Percentiles rank a stretch among this genome's conserved stretches.
These are phyloP conservation scores for Rhododendron henanense DNA, from an alignment of 148 eudicot species.

Conservation along the genomic window DNA sequence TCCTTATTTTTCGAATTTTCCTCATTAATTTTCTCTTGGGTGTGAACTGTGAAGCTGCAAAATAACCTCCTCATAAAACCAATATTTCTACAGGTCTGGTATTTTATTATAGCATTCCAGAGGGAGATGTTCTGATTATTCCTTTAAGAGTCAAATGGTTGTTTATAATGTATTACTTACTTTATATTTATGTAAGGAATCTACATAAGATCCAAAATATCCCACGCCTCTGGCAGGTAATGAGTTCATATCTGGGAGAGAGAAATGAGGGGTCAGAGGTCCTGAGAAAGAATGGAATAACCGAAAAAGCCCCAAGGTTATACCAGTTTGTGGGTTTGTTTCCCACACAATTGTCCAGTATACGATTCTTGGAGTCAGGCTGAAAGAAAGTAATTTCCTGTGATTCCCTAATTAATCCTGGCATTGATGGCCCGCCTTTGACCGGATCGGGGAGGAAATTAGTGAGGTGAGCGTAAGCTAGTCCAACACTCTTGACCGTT, in stretches of 20 bases:
- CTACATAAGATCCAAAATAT: conserved; percentile 4
- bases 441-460: too few relatives aligned
- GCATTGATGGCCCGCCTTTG: not conserved
- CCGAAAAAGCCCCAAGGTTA: not conserved
- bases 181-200: not conserved
- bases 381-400: too few relatives aligned
- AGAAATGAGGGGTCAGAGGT: not conserved
- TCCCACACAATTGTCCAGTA: too few relatives aligned
- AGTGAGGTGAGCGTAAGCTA: too few relatives aligned
- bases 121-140: not conserved
- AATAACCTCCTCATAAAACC: not conserved
- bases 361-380: too few relatives aligned
- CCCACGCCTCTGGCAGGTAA: not conserved
- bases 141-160: not conserved
- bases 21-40: not conserved
- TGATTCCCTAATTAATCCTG: not conserved
- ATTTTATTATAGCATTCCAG: not conserved
- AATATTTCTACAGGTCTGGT: not conserved
- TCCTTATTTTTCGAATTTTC: not conserved
- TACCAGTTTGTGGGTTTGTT: not conserved
- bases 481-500: too few relatives aligned
- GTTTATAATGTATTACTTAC: not conserved
- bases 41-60: not conserved
- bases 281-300: conserved; percentile 3
- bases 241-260: not conserved